Evolutionary conservation across 2,329 filamentous ascomycete genomes (phyloP), one percentile per base, ranked within the genome.

Genomic region (Neospermospora avenae): DNA sequence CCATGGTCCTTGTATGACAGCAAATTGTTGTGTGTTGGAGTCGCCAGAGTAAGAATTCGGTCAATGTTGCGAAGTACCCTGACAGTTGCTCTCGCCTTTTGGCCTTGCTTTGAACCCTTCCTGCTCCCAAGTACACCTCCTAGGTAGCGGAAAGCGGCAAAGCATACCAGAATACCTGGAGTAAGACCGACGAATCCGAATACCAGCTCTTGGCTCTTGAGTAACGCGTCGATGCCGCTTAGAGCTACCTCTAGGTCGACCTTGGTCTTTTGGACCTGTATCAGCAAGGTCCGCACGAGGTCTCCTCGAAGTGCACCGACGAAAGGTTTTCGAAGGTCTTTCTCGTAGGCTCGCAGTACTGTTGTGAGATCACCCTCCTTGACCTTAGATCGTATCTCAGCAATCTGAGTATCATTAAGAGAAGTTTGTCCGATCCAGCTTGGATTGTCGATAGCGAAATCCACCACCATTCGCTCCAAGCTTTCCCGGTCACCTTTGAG

Each of bases 231-330:
- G 66, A 99, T 99, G 18, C 95, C 95, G 61, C 90, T 91, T 77
- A 99, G 93, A 14, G 95, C 95, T 63, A 98, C 87, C 74, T 99
- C 95, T 13, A 99, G 86, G 71, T 99, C 95, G 8, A 99, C 95
- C 78, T 99, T 99, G 22, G 95, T 98, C 81, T 99, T 99, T 71
- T 99, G 95, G 39, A 99, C 88, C 72, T 99, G 95, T 58, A 99
- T 98, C 46, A 99, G 80, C 28, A 99, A 84, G 4, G 93, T 92
- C 55, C 93, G 87, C 37, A 98, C 84, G 28, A 99, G 81, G 69
- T 98, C 93, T 11, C 95, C 95, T 31, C 86, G 84, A 18, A 99
- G 76, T 0, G 93, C 90, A 7, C 93, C 93, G 57, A 87, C 80
- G 62, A 99, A 86, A 0, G 95, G 95, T 49, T 80, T 88, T 55